Evolutionary conservation across 352 stramenopile species (phyloP).

Genomic region (Phytophthora chlamydospora): DNA sequence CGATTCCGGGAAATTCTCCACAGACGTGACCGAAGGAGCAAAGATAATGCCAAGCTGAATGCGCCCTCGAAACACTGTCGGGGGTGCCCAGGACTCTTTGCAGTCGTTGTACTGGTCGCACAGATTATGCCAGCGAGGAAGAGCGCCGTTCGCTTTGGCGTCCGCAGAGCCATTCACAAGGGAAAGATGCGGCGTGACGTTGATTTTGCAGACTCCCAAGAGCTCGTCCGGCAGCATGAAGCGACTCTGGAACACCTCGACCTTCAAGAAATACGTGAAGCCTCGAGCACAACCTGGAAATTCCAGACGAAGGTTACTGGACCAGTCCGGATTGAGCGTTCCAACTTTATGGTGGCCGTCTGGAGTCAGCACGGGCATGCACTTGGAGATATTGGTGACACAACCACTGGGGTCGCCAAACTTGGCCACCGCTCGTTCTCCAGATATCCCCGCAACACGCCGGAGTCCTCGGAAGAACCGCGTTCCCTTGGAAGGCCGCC

Average conservation of each 20-base stretch:
- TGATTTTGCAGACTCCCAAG: slow-evolving; percentile 86
- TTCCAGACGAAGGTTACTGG: slow-evolving; percentile 74
- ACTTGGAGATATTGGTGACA: slow-evolving; percentile 80
- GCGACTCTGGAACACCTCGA: slow-evolving; percentile 85
- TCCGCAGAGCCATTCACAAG: slow-evolving; percentile 81
- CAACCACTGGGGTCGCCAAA: slow-evolving; percentile 80
- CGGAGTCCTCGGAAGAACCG: slow-evolving; percentile 77
- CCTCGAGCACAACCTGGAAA: slow-evolving; percentile 79
- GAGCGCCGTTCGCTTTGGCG: slow-evolving; percentile 78
- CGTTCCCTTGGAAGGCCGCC: slow-evolving; percentile 64
- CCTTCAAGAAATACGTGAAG: slow-evolving; percentile 79
- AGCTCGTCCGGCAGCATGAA: slow-evolving; percentile 85
- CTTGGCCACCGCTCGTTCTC: slow-evolving; percentile 69
- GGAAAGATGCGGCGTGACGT: slow-evolving; percentile 83
- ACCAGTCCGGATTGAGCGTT: slow-evolving; percentile 66
- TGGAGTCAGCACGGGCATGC: slow-evolving; percentile 26
- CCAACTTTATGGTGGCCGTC: slow-evolving; percentile 32
- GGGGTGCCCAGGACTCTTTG: slow-evolving; percentile 83
- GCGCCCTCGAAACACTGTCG: slow-evolving; percentile 79
- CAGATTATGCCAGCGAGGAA: slow-evolving; percentile 86
- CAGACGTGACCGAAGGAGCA: slow-evolving; percentile 64
- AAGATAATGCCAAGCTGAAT: slow-evolving; percentile 86
- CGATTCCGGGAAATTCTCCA: slow-evolving; percentile 52
- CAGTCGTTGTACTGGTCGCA: slow-evolving; percentile 90
- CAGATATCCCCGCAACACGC: slow-evolving; percentile 73